Base-by-base conservation (phyloP, 202 grass and related monocot species). In the Musa balbisiana region DNA sequence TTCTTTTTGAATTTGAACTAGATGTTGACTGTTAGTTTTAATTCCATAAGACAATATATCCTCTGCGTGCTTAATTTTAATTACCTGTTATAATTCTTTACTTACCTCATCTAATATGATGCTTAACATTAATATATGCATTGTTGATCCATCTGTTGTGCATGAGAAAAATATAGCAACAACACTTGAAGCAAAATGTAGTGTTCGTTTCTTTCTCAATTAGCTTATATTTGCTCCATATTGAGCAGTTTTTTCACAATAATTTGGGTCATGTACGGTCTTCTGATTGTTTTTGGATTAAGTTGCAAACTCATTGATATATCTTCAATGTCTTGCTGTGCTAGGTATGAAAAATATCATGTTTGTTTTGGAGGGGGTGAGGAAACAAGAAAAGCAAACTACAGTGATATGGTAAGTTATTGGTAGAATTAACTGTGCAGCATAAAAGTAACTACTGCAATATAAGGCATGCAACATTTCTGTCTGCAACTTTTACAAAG, bases 271-370 rank as follows among this genome's bases (percentile, higher is more conserved):
- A 43, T 43, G 33, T 14, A 6, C 29, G 20, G 15, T 53, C 52
- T 53, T 10, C 13, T 14, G 9, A 3, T 23, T 2, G 11, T 1
- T 5, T 49, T 49, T 65, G 55, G 19, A 43, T 79, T 56, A 80
- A 23, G 19, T 82, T 43, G 33, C 33, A 8, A 8, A 43, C 1
- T 43, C 23, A 59, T 79, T 43, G 33, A 43, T 43, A 43, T 43
- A 43, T 43, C 33, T 43, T 43, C 33, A 43, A 43, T 43, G 33
- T 43, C 55, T 71, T 21, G 53, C 79, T 73, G 65, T 52, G 20
- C 62, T 76, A 96, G 93, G 82, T 97, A 97, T 74, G 90, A 97
- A 82, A 92, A 97, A 50, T 97, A 92, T 83, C 87, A 92, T 75
- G 84, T 82, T 73, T 87, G 81, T 54, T 97, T 87, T 2, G 90